phyloP scores from a whole-genome alignment of 208 protist species.

The Angomonas desouzai region DNA sequence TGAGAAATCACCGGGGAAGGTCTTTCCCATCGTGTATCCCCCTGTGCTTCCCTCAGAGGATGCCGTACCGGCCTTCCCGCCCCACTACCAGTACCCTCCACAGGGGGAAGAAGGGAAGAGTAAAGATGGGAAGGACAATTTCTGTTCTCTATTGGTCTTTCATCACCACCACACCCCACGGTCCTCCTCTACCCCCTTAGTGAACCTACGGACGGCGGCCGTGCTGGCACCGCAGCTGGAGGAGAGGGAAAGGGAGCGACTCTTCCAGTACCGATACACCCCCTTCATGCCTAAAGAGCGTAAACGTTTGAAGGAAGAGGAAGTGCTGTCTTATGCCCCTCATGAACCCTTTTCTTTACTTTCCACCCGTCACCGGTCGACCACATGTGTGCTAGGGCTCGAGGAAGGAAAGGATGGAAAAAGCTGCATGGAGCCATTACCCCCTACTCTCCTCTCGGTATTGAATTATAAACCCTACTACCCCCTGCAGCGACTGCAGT shows the following conservation, averaged over 20 bases:
- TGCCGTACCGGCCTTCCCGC: background rate
- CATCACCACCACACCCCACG: background rate
- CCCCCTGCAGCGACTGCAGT: background rate
- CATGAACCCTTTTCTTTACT: background rate
- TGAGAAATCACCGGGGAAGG: background rate
- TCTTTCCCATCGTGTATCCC: background rate
- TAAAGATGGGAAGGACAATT: background rate
- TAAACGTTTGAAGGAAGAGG: background rate
- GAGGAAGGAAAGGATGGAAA: no score
- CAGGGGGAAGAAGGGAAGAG: background rate
- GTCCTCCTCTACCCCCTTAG: background rate
- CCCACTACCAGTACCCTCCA: background rate
- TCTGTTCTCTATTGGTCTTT: background rate
- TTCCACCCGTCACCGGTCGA: background rate
- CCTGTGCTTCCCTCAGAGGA: background rate
- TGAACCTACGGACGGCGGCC: background rate
- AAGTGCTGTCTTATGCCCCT: background rate
- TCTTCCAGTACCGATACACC: background rate
- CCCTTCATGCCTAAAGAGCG: background rate
- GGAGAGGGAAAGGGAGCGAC: background rate
- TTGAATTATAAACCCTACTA: constrained; percentile 1
- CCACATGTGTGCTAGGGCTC: no score
- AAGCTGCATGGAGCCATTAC: background rate
- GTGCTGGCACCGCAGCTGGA: background rate
- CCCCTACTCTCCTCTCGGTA: background rate